A percentile compares a stretch with the other conserved stretches of the same genome.
phyloP scores from a whole-genome alignment of 345 rosid species.

The Eucalyptus polybractea region DNA sequence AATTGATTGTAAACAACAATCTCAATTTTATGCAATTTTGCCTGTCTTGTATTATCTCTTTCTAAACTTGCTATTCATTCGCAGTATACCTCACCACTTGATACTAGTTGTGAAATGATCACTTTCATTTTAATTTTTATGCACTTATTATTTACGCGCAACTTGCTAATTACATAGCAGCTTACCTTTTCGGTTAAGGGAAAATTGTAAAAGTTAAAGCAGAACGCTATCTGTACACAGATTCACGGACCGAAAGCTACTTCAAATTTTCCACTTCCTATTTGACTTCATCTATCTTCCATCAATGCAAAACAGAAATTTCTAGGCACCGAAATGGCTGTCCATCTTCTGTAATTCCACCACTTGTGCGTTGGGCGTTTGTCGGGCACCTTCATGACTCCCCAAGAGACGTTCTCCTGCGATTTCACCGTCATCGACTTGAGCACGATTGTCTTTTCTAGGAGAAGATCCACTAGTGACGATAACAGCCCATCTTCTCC shows the following conservation, averaged over 20 bases:
- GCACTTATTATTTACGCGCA: neutral
- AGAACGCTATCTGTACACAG: neutral
- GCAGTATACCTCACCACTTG: neutral
- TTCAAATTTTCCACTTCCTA: neutral
- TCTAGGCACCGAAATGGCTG: neutral
- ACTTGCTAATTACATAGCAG: neutral
- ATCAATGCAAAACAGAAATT: neutral
- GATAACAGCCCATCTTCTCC: neutral
- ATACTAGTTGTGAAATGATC: neutral
- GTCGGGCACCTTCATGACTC: neutral
- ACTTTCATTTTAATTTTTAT: neutral
- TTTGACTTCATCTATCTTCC: neutral
- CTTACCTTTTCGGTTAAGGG: neutral
- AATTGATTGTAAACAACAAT: neutral
- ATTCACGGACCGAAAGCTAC: neutral
- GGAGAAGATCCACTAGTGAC: neutral
- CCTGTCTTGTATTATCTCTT: neutral
- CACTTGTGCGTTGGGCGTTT: neutral
- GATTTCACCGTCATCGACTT: neutral
- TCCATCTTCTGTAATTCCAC: neutral
- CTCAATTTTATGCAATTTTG: neutral
- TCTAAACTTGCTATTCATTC: neutral
- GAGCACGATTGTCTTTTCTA: neutral
- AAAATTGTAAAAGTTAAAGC: neutral
- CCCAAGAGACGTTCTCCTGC: neutral